Evolutionary conservation across 1,284 basidiomycete genomes (phyloP).

Genomic region (Leccinum fallax): DNA sequence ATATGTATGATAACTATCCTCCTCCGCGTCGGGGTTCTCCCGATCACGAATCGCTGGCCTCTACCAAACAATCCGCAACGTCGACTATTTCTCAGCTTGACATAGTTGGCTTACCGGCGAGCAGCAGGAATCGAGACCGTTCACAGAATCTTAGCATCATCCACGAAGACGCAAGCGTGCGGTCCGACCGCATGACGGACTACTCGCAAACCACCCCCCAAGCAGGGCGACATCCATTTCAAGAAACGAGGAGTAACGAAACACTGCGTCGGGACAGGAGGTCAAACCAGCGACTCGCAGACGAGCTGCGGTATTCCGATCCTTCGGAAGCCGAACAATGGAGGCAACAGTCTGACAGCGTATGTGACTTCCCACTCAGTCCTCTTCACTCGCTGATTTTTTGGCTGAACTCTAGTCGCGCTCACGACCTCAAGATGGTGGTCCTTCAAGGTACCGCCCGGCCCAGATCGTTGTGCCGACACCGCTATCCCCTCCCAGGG

Average conservation of each 20-base stretch:
- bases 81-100: constrained; percentile 46
- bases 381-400: constrained; percentile 5
- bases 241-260: constrained; percentile 26
- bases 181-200: constrained; percentile 30
- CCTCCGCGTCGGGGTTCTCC: constrained; percentile 31
- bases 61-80: constrained; percentile 31
- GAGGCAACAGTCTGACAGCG: constrained; percentile 35
- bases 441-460: constrained; percentile 22
- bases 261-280: constrained; percentile 18
- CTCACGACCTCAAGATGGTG: constrained; percentile 5
- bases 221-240: constrained; percentile 13
- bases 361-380: constrained; percentile 16
- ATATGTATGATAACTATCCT: constrained; percentile 24
- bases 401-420: constrained; percentile 20
- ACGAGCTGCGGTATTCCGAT: constrained; percentile 41
- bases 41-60: constrained; percentile 31
- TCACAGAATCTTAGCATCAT: constrained; percentile 40
- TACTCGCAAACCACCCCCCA: constrained; percentile 28
- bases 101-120: constrained; percentile 37
- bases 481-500: constrained; percentile 32
- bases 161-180: constrained; percentile 41
- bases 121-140: constrained; percentile 30
- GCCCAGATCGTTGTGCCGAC: constrained; percentile 27
- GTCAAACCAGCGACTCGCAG: constrained; percentile 32
- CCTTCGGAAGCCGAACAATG: constrained; percentile 40